These are phyloP conservation scores for Termitomyces sp. DNA, from an alignment of 768 basidiomycete genomes.

Conservation along the genomic window DNA sequence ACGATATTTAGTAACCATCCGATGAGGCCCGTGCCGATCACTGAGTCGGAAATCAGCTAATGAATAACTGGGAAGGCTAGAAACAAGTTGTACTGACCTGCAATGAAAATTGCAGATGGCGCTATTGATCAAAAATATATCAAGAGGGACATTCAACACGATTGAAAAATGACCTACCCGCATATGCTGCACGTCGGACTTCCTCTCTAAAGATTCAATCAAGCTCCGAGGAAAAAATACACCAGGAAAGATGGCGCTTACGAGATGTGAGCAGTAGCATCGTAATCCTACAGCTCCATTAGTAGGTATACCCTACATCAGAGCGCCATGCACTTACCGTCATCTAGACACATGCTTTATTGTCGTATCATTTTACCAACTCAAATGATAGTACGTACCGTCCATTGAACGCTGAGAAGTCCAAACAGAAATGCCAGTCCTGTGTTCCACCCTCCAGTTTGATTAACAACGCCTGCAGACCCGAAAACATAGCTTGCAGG, in stretches of 20 bases:
- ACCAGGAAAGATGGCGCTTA: conserved; percentile 30
- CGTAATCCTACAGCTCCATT: conserved; percentile 53
- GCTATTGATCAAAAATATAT: conserved; percentile 8
- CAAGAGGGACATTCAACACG: not conserved
- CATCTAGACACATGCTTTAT: conserved; percentile 37
- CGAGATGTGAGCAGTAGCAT: conserved; percentile 82
- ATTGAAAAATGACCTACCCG: conserved; percentile 41
- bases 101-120: conserved; percentile 26
- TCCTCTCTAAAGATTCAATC: conserved; percentile 51
- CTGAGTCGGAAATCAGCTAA: conserved; percentile 23
- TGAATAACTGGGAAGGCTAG: too few species aligned
- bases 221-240: not conserved
- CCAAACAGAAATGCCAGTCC: conserved; percentile 86
- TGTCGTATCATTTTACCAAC: not conserved
- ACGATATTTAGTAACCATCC: conserved; percentile 90
- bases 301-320: conserved; percentile 1
- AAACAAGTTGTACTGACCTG: conserved; percentile 9
- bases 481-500: conserved; percentile 78
- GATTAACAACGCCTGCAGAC: conserved; percentile 66
- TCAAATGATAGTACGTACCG: conserved; percentile 39
- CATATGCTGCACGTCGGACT: conserved; percentile 75
- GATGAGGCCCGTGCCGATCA: conserved; percentile 70
- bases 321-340: conserved; percentile 36
- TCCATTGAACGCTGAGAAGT: conserved; percentile 85
- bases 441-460: conserved; percentile 74